Conservation (phyloP, 257 asterid genomes). For the Misopates orontium region DNA sequence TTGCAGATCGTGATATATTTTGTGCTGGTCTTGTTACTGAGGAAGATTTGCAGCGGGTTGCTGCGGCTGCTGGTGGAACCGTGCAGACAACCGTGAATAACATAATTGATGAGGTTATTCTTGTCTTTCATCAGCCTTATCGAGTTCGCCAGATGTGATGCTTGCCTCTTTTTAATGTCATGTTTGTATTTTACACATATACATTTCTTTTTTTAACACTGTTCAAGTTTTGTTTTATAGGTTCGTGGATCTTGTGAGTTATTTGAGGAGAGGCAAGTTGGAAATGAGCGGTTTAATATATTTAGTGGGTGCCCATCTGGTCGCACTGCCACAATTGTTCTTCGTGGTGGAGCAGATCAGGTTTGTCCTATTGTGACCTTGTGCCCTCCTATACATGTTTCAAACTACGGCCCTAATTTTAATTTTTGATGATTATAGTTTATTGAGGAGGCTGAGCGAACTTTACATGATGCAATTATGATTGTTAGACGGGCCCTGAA, state of each 20-base stretch:
- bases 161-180: neutral
- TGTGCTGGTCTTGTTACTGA: constrained; percentile 96
- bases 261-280: constrained; percentile 94
- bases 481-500: constrained; percentile 84
- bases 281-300: constrained; percentile 90
- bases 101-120: constrained; percentile 71
- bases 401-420: constrained; percentile 26
- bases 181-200: neutral
- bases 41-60: constrained; percentile 85
- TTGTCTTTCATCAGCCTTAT: constrained; percentile 16
- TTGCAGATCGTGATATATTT: constrained; percentile 92
- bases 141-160: constrained; percentile 8
- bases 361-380: constrained; percentile 35
- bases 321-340: constrained; percentile 86
- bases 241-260: constrained; percentile 78
- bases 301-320: constrained; percentile 93
- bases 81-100: constrained; percentile 92
- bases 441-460: constrained; percentile 74
- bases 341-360: constrained; percentile 99
- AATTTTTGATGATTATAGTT: constrained; percentile 39
- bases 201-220: constrained; percentile 20
- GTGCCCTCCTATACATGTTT: constrained; percentile 9
- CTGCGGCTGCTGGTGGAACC: constrained; percentile 88
- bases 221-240: constrained; percentile 34
- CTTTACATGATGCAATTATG: constrained; percentile 79